phyloP scores from a whole-genome alignment of 331 rosid species.

The Quercus phellos region DNA sequence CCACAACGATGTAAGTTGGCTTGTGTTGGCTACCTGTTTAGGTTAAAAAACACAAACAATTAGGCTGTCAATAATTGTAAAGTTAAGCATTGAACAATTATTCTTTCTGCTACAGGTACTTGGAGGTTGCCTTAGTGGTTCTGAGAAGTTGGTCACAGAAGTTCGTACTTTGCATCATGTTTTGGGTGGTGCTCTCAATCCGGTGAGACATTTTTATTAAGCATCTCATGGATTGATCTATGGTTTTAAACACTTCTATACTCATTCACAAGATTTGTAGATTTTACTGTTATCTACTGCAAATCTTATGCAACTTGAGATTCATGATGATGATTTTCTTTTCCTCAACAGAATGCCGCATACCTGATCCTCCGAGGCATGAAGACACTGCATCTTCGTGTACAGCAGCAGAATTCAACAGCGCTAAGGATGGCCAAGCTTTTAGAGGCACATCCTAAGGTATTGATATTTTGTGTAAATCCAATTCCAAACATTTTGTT shows the following conservation, averaged over 20 bases:
- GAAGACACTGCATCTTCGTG: conserved; percentile 90
- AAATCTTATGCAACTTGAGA: neutral
- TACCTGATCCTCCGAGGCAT: conserved; percentile 86
- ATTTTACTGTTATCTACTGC: neutral
- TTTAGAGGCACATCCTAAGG: conserved; percentile 97
- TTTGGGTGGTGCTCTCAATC: conserved; percentile 83
- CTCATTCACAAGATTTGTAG: neutral
- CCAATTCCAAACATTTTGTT: neutral
- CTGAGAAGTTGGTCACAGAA: conserved; percentile 57
- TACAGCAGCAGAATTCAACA: conserved; percentile 77
- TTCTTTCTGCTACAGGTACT: conserved; percentile 49
- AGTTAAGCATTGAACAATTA: neutral
- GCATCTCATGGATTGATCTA: neutral
- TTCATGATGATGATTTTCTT: conserved; percentile 9
- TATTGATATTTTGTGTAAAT: conserved; percentile 10
- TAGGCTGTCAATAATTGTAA: neutral
- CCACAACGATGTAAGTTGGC: conserved; percentile 71
- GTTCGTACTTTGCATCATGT: conserved; percentile 73
- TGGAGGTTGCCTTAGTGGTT: conserved; percentile 78
- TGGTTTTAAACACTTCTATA: neutral
- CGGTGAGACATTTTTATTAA: conserved; percentile 44
- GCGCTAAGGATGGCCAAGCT: conserved; percentile 61
- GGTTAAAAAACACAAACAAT: neutral
- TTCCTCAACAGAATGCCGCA: conserved; percentile 68
- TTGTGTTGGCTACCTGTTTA: neutral